Percentiles rank a stretch among this genome's conserved stretches.
Evolutionary conservation across 148 eudicot species (phyloP).

Genomic region (Dysphania ambrosioides): DNA sequence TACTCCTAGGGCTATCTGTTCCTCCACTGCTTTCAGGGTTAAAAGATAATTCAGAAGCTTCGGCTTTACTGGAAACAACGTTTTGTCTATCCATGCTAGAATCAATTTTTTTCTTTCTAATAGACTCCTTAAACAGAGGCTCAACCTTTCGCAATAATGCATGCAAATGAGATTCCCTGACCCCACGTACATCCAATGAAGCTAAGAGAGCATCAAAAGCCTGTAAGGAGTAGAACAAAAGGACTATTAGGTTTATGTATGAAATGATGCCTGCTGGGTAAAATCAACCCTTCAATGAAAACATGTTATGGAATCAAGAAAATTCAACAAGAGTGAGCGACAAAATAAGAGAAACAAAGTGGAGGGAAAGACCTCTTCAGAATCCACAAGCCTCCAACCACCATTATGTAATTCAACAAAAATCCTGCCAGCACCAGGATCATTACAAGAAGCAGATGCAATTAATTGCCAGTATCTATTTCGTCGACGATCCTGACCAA

Average conservation of each 20-base stretch:
- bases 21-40: conserved; percentile 31
- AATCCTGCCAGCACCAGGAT: conserved; percentile 85
- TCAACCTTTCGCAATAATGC: conserved; percentile 64
- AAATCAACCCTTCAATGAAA: neutral
- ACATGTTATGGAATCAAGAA: neutral
- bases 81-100: conserved; percentile 15
- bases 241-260: neutral
- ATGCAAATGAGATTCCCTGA: conserved; percentile 69
- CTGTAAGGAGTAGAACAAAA: conserved; percentile 35
- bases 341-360: neutral
- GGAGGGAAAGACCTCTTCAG: conserved; percentile 66
- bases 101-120: conserved; percentile 35
- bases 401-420: conserved; percentile 70
- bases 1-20: conserved; percentile 42
- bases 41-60: conserved; percentile 31
- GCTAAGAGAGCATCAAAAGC: conserved; percentile 69
- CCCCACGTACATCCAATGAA: conserved; percentile 79
- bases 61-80: conserved; percentile 29
- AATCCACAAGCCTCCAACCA: conserved; percentile 82
- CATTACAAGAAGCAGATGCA: conserved; percentile 64
- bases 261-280: neutral
- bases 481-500: conserved; percentile 87
- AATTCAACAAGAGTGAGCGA: neutral
- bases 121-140: conserved; percentile 52
- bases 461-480: conserved; percentile 89